Conservation (phyloP, 768 basidiomycete genomes). For the Obba rivulosa region DNA sequence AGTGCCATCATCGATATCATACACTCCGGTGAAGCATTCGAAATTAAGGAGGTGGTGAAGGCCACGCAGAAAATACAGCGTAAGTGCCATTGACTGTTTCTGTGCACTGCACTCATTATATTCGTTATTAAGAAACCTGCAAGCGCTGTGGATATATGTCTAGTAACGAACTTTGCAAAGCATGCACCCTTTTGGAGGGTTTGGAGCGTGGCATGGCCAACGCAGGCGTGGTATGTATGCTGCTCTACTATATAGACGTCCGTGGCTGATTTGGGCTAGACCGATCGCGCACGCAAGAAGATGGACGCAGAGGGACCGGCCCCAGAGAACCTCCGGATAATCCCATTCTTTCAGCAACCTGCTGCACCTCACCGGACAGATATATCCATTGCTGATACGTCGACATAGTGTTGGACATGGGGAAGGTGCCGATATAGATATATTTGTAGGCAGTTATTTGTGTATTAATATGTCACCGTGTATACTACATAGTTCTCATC, state of each 20-base stretch:
- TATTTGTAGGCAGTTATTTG: neutral
- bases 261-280: conserved; percentile 44
- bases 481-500: conserved; percentile 6
- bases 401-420: neutral
- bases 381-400: neutral
- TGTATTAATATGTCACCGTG: conserved; percentile 1
- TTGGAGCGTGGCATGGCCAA: conserved; percentile 74
- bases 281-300: conserved; percentile 61
- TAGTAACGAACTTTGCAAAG: conserved; percentile 95
- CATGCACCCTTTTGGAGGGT: conserved; percentile 86
- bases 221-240: conserved; percentile 40
- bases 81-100: conserved; percentile 38
- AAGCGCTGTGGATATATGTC: conserved; percentile 93
- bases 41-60: conserved; percentile 80
- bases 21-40: conserved; percentile 91
- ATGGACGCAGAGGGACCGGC: conserved; percentile 52
- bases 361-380: neutral
- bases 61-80: conserved; percentile 80
- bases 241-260: neutral
- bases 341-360: conserved; percentile 59
- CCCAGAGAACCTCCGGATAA: conserved; percentile 69
- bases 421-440: neutral
- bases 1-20: conserved; percentile 98
- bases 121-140: conserved; percentile 64
- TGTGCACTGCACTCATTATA: too few species aligned